Base-by-base conservation (phyloP, 2,329 filamentous ascomycete genomes). In the Aspergillus sp. region DNA sequence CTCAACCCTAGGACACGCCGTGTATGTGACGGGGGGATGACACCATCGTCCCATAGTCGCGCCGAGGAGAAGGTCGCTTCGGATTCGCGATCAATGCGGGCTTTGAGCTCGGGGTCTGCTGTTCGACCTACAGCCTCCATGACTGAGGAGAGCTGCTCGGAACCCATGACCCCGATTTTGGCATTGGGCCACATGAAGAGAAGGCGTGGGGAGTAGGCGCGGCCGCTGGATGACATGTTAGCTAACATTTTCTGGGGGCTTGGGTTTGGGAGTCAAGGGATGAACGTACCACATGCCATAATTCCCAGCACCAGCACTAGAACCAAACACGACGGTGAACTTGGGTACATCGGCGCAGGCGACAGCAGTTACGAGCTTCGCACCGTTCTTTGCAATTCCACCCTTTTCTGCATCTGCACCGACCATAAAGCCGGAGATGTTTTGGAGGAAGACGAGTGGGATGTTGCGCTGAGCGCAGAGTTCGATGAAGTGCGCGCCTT, bases 361-460 rank as follows among this genome's bases (percentile, higher is more conserved):
- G 11, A 98, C 95, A 7, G 93, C 95, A 3, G 92, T 96, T 27
- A 98, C 95, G 17, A 99, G 86, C 78, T 99, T 98, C 6, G 95
- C 95, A 41, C 95, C 95, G 70, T 98, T 96, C 82, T 98, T 98
- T 55, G 95, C 95, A 66, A 99, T 98, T 12, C 95, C 95, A 52
- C 93, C 93, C 55, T 90, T 89, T 77, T 99, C 95, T 0, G 93
- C 92, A 68, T 95, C 91, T 17, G 87, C 85, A 44, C 95, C 95
- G 33, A 99, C 95, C 95, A 99, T 99, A 84, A 99, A 99, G 44
- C 95, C 95, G 6, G 88, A 89, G 72, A 99, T 98, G 75, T 99
- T 98, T 74, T 99, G 95, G 19, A 99, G 80, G 77, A 98, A 98
- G 51, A 98, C 83, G 9, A 98, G 81, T 1, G 95, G 93, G 56